Base-by-base conservation (phyloP, 805 yeast genomes). In the Metschnikowia cerradonensis region DNA sequence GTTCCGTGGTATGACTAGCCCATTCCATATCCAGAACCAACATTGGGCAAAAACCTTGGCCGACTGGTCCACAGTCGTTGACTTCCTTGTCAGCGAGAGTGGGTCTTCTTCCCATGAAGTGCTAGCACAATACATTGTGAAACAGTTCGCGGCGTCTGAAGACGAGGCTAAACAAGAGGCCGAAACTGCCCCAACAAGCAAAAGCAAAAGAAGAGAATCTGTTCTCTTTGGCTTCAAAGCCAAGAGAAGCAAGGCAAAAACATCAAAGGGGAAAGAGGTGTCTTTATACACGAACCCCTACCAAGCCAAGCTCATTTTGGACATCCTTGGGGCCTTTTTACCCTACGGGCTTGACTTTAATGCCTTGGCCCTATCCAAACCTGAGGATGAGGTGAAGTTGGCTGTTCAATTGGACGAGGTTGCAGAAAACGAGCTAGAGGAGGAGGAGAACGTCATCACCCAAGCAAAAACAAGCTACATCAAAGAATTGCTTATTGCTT, bases 91-190 rank as follows among this genome's bases (percentile, higher is more conserved):
- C 14, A 59, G 59, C 17, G 78, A 74, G 58, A 50, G 68, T 33
- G 78, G 78, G 2, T 58, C 71, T 7, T 62, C 58, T 30, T 61
- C 68, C 31, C 73, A 73, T 52, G 77, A 73, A 47, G 66, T 68
- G 6, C 59, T 74, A 43, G 57, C 70, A 6, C 58, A 56, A 3
- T 72, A 65, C 51, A 57, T 72, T 4, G 62, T 66, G 39, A 47
- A 58, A 13, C 68, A 66, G 45, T 70, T 72, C 48, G 62, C 61
- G 10, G 32, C 52, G 3, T 43, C 53, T 2, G 47, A 44, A 15
- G 54, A 45, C 8, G 51, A 47, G 3, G 20, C 42, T 6, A 46
- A 45, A 7, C 26, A 38, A 8, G 55, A 36, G 4, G 38, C 50
- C 2, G 50, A 49, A 2, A 49, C 14, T 22, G 31, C 51, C 10